These are phyloP conservation scores for Auricularia cornea DNA, from an alignment of 768 basidiomycete genomes.

Conservation along the genomic window DNA sequence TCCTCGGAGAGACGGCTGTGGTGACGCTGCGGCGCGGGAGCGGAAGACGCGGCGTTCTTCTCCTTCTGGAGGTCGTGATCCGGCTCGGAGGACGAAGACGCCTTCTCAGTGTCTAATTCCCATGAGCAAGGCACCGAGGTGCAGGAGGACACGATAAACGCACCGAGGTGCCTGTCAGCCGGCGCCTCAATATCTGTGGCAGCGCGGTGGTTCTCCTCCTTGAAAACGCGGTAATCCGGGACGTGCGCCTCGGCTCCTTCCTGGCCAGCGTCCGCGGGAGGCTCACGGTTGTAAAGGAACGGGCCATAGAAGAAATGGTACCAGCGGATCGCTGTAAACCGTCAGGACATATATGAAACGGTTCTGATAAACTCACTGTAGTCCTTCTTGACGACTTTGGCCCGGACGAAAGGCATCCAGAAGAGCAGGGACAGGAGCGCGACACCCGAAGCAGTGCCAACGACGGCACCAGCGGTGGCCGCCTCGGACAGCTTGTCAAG, in stretches of 20 bases:
- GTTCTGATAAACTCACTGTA: constrained; percentile 17
- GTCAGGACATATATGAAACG: neutral
- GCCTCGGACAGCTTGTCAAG: constrained; percentile 22
- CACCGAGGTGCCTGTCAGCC: neutral
- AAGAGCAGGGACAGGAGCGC: constrained; percentile 26
- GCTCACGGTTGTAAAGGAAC: constrained; percentile 25
- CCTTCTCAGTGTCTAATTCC: too few species aligned
- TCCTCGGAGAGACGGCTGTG: neutral
- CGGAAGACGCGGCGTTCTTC: neutral
- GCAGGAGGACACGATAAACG: neutral
- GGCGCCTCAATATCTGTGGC: neutral
- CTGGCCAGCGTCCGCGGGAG: constrained; percentile 23
- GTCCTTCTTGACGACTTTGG: constrained; percentile 31
- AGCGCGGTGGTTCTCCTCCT: neutral
- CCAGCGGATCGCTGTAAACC: constrained; percentile 19
- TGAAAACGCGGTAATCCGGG: constrained; percentile 21
- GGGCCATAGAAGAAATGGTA: constrained; percentile 36
- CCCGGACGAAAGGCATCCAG: constrained; percentile 33
- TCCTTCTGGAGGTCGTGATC: neutral
- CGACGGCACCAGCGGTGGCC: constrained; percentile 26
- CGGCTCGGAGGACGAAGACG: neutral
- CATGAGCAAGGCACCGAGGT: neutral
- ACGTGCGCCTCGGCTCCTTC: constrained; percentile 14
- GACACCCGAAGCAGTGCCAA: constrained; percentile 27
- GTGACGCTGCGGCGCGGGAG: neutral